Conservation (phyloP, 108 stramenopile genomes). For the Aurantiochytrium sp. region DNA sequence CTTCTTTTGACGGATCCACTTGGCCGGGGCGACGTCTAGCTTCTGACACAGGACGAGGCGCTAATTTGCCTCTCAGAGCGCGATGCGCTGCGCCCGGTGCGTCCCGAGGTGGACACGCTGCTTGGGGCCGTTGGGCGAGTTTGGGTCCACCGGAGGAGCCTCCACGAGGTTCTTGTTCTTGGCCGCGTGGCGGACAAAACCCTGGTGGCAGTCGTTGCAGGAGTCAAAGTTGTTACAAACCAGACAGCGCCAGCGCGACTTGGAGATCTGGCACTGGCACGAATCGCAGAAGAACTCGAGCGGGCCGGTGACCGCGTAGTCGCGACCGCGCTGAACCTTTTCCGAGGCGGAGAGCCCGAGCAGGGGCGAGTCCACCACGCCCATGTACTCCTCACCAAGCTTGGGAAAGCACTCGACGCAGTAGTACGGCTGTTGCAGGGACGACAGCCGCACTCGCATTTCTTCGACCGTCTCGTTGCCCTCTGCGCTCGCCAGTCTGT, state of each 20-base stretch:
- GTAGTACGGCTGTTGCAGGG: background rate
- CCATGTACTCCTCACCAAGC: background rate
- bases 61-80: too few relatives aligned
- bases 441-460: background rate
- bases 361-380: background rate
- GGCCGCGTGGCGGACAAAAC: background rate
- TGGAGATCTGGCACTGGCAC: background rate
- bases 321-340: background rate
- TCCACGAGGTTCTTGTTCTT: too few relatives aligned
- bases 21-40: too few relatives aligned
- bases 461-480: background rate
- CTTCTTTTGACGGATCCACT: too few relatives aligned
- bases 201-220: background rate
- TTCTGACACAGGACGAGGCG: too few relatives aligned
- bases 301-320: background rate
- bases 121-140: too few relatives aligned
- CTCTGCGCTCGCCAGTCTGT: background rate
- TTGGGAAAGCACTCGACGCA: background rate
- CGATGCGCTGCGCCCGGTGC: too few relatives aligned
- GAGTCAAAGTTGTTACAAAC: slow-evolving; percentile 24
- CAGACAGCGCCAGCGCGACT: background rate
- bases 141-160: too few relatives aligned
- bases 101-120: too few relatives aligned
- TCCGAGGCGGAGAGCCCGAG: background rate
- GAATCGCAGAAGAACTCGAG: background rate